Base-by-base conservation (phyloP, 169 alveolate genomes). In the Sarcocystis neurona region DNA sequence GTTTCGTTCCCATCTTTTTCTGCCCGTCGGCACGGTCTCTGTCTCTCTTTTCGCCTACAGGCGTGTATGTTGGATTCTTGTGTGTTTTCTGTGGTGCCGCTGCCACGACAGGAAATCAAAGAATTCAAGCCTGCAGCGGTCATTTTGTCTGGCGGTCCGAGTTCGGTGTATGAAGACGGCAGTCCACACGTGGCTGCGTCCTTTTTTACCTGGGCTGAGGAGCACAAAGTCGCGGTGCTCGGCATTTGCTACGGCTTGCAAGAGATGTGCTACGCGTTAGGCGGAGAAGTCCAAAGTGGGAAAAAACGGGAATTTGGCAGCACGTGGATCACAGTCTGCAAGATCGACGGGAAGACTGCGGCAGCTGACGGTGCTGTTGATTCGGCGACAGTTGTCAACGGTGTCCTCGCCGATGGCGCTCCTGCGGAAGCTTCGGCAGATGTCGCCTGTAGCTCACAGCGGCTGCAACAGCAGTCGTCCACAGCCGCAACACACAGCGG, bases 171-270 rank as follows among this genome's bases (percentile, higher is more conserved):
- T 58, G 95, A 91, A 58, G 88, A 66, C 74, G 95, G 89, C 34
- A 89, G 90, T 30, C 95, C 95, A 23, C 94, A 91, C 84, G 77
- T 91, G 27, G 5, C 58, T 50, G 37, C 56, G 39, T 93, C 88
- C 48, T 89, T 78, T 37, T 53, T 92, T 89, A 15, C 56, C n/a
- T 41, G 66, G 89, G 48, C 89, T 30, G 37, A 34, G 27, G 75
- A 46, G 50, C 37, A 72, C 58, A 15, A 58, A 20, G 68, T 91
- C 27, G 92, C 93, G 53, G 90, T 92, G n/a, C 63, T 93, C 53
- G 95, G 95, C 75, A 91, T 93, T 46, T 93, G 95, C 89, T 93
- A 93, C 74, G 95, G 95, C 27, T 58, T 90, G 41, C 95, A 93
- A 85, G 94, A 91, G 88, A 92, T 92, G 70, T 53, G 72, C 72